phyloP scores from a whole-genome alignment of 192 early-diverging fungal species.

The Powellomyces hirtus region DNA sequence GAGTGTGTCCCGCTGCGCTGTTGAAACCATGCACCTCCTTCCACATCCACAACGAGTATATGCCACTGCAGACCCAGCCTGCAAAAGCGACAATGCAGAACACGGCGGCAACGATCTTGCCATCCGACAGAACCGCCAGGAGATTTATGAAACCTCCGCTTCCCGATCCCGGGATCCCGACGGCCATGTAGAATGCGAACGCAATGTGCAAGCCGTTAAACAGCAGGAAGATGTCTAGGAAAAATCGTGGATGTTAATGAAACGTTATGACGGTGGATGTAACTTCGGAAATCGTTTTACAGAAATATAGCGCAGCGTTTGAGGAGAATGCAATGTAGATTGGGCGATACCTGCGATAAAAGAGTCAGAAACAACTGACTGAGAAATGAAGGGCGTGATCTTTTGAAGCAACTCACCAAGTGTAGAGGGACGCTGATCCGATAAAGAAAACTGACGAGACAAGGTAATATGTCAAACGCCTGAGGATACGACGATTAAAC shows the following conservation, averaged over 20 bases:
- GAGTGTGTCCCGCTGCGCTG: slow-evolving; percentile 37
- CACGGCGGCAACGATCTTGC: slow-evolving; percentile 28
- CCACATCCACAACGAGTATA: slow-evolving; percentile 43
- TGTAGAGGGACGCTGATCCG: slow-evolving; percentile 69
- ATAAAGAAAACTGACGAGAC: slow-evolving; percentile 51
- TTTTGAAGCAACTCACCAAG: too few species aligned
- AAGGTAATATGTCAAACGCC: too few species aligned
- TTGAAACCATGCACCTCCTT: slow-evolving; percentile 35
- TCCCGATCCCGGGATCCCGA: slow-evolving; percentile 81
- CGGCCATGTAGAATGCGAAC: slow-evolving; percentile 76
- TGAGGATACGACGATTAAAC: too few species aligned
- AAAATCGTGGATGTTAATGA: not conserved
- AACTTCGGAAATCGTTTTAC: too few species aligned
- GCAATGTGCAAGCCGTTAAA: slow-evolving; percentile 84
- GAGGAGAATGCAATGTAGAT: slow-evolving; percentile 86
- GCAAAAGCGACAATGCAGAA: slow-evolving; percentile 47
- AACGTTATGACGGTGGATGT: slow-evolving; percentile 1
- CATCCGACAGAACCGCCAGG: slow-evolving; percentile 58
- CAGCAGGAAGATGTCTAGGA: slow-evolving; percentile 71
- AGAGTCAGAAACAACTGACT: too few species aligned
- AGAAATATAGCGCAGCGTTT: slow-evolving; percentile 83
- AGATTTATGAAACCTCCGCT: slow-evolving; percentile 79
- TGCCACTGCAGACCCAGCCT: slow-evolving; percentile 63
- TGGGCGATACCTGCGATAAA: slow-evolving; percentile 91
- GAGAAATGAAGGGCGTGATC: too few species aligned